phyloP scores from a whole-genome alignment of 371 early-diverging fungal genomes.

The Syncephalastrum monosporum region DNA sequence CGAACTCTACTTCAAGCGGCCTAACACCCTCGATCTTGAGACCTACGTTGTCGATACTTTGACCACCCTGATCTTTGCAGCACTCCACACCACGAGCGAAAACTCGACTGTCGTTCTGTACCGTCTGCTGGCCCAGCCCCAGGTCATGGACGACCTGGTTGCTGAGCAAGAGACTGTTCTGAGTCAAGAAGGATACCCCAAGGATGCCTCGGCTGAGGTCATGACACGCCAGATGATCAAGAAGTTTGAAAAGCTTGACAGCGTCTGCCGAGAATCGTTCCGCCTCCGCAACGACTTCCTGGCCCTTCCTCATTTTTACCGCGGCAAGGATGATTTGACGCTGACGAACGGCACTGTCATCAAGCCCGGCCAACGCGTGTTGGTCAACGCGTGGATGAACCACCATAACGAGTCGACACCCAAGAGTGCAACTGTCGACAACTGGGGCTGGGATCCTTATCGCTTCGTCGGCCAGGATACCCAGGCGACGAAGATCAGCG shows the following conservation, averaged over 20 bases:
- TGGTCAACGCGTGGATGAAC: slow-evolving; percentile 9
- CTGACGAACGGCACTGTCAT: slow-evolving; percentile 43
- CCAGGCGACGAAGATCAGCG: slow-evolving; percentile 33
- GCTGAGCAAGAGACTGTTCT: slow-evolving; percentile 41
- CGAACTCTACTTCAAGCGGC: slow-evolving; percentile 12
- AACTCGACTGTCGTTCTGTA: slow-evolving; percentile 33
- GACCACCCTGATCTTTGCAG: slow-evolving; percentile 35
- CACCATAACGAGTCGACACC: slow-evolving; percentile 6
- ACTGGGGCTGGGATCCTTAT: slow-evolving; percentile 38
- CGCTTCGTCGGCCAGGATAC: slow-evolving; percentile 43
- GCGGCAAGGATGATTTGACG: slow-evolving; percentile 20
- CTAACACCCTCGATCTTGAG: background rate
- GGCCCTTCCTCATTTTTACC: slow-evolving; percentile 27
- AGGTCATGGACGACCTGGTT: slow-evolving; percentile 29
- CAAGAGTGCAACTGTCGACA: background rate
- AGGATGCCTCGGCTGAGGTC: background rate
- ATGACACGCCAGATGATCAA: slow-evolving; percentile 28
- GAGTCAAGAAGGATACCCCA: slow-evolving; percentile 11
- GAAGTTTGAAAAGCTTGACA: slow-evolving; percentile 46
- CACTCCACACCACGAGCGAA: slow-evolving; percentile 42
- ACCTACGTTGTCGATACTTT: slow-evolving; percentile 12
- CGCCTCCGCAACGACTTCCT: slow-evolving; percentile 22
- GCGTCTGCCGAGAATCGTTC: slow-evolving; percentile 46
- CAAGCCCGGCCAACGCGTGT: slow-evolving; percentile 32
- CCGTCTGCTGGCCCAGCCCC: slow-evolving; percentile 28